Conservation (phyloP, 2,329 filamentous ascomycete species). For the Epichloe festucae region DNA sequence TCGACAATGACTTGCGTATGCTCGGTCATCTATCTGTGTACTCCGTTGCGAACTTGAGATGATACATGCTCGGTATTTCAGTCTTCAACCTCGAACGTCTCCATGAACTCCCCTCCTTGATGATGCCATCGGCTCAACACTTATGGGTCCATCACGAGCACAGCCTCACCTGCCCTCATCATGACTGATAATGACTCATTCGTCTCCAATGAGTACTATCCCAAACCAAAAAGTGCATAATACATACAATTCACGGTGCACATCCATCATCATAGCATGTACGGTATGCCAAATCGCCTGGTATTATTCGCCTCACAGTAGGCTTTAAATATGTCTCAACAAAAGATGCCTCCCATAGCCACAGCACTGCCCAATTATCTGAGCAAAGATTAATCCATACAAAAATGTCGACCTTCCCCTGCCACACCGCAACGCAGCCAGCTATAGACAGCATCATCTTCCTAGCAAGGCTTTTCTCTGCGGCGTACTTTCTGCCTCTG, state of each 20-base stretch:
- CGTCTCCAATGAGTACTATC: not conserved
- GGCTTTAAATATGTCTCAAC: not conserved
- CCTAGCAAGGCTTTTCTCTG: not conserved
- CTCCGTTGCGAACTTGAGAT: not conserved
- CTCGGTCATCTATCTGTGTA: not conserved
- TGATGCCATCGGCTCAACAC: too few species aligned
- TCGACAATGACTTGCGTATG: not conserved
- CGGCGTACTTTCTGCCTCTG: not conserved
- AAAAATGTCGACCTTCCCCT: constrained; percentile 1
- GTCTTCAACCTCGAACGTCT: too few species aligned
- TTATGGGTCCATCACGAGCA: too few species aligned
- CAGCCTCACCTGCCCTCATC: too few species aligned
- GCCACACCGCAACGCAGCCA: not conserved
- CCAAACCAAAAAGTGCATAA: not conserved
- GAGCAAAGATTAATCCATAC: constrained; percentile 12
- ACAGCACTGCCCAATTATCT: not conserved
- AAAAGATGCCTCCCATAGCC: not conserved
- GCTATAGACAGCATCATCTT: not conserved
- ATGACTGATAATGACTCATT: too few species aligned
- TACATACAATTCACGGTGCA: not conserved
- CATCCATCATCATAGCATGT: not conserved
- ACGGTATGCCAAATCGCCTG: not conserved
- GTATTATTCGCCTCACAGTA: not conserved
- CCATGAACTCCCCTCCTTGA: too few species aligned
- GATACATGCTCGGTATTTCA: too few species aligned